Conservation (phyloP, 2,329 filamentous ascomycete species). For the Akanthomyces lecanii region DNA sequence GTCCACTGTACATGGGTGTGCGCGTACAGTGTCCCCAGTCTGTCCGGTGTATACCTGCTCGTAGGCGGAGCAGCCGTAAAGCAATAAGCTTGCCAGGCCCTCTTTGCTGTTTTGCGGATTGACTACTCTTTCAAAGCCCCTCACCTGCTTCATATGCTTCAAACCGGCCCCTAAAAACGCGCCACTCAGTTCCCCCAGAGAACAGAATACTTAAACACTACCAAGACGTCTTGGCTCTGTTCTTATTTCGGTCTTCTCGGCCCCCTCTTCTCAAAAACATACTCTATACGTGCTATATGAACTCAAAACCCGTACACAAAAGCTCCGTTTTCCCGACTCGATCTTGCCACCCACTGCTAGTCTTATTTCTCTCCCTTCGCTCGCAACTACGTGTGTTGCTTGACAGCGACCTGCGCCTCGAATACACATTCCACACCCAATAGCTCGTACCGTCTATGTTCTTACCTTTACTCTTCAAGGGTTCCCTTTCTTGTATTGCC, state of each 20-base stretch:
- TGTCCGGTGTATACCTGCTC: background rate
- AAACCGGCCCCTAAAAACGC: background rate
- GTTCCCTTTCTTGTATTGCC: background rate
- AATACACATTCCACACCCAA: background rate
- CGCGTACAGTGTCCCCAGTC: background rate
- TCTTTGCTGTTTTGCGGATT: background rate
- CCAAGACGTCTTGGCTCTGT: background rate
- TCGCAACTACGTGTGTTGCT: background rate
- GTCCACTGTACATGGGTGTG: slow-evolving; percentile 5
- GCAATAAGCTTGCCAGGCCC: background rate
- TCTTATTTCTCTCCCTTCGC: background rate
- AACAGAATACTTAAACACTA: background rate
- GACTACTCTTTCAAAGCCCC: background rate
- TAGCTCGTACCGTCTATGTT: background rate
- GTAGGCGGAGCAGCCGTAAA: slow-evolving; percentile 6
- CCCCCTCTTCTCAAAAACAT: background rate
- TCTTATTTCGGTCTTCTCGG: background rate
- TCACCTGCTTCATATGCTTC: slow-evolving; percentile 1
- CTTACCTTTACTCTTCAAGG: background rate
- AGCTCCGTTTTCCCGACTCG: background rate
- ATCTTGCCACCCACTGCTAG: background rate
- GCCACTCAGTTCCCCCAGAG: background rate
- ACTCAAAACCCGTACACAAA: background rate
- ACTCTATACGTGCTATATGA: background rate
- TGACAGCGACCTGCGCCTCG: background rate